Base-by-base conservation (phyloP, 1,284 basidiomycete genomes). In the Leucoagaricus sp. region DNA sequence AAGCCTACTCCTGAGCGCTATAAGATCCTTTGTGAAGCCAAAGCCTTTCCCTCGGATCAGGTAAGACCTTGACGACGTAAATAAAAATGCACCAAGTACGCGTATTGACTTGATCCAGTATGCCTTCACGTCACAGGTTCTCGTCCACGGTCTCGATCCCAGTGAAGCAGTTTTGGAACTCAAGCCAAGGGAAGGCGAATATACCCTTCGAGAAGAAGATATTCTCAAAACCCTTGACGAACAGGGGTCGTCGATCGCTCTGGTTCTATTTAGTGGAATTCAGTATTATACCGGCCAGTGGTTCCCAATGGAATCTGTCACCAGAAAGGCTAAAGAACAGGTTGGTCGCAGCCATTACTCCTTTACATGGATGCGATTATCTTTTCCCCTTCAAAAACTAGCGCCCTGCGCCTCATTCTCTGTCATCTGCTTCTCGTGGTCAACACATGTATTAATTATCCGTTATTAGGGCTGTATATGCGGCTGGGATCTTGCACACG, bases 231-330 rank as follows among this genome's bases (percentile, higher is more conserved):
- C 78, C 36, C 87, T 99, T 65, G 82, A 85, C 50, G 79, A 83
- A 63, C 83, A 95, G 69, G 91, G 91, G 17, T 58, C 76, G 31
- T 78, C 83, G 61, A 93, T 97, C 62, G 91, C 95, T 23, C 79
- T 98, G 49, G 93, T 98, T 55, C 83, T 96, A 61, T 90, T 98
- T 67, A 87, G 89, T 56, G 93, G 94, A 1, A 84, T 97, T 10
- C 96, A 99, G 72, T 99, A 96, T 77, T 98, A 98, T 74, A 96
- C 94, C 10, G 97, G 96, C n/a, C 96, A 99, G 73, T 85, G 82
- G 71, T 98, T 99, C 74, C 89, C 94, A 55, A 93, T 98, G 75
- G 67, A 89, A 67, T 74, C 76, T 23, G 90, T 99, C 67, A 94
- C 94, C 13, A 80, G 80, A 58, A 93, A 90, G 58, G 89, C 93